A percentile compares a stretch with the other conserved stretches of the same genome.
Evolutionary conservation across 2,329 filamentous ascomycete species (phyloP).

Genomic region (Xylogone sp.): DNA sequence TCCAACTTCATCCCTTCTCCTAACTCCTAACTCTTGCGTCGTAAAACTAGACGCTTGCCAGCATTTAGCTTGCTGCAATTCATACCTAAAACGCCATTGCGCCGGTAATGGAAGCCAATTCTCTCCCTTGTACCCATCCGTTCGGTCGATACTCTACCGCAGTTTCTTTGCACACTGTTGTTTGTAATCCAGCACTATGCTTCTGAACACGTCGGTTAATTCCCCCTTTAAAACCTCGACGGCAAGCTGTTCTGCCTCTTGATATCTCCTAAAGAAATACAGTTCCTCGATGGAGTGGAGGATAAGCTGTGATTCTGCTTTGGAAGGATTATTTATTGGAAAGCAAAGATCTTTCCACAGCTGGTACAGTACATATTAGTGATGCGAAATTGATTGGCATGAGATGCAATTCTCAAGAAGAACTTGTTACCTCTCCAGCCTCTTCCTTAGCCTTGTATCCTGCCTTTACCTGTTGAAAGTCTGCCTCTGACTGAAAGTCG

Average conservation of each 20-base stretch:
- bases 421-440: conserved; percentile 20
- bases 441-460: conserved; percentile 25
- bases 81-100: too few species aligned
- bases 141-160: not conserved
- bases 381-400: not conserved
- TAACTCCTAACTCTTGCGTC: too few species aligned
- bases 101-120: too few species aligned
- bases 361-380: conserved; percentile 10
- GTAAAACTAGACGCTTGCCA: too few species aligned
- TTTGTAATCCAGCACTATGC: conserved; percentile 17
- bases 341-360: conserved; percentile 20
- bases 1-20: too few species aligned
- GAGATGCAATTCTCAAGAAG: not conserved
- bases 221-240: conserved; percentile 17
- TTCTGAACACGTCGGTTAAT: conserved; percentile 18
- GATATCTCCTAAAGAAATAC: conserved; percentile 25
- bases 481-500: conserved; percentile 26
- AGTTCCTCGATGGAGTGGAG: conserved; percentile 29
- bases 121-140: too few species aligned
- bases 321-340: conserved; percentile 22
- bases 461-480: conserved; percentile 19
- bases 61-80: too few species aligned
- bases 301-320: conserved; percentile 24
- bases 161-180: conserved; percentile 11
- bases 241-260: conserved; percentile 18